phyloP scores from a whole-genome alignment of 768 basidiomycete species.

The Amanita jacksonii region DNA sequence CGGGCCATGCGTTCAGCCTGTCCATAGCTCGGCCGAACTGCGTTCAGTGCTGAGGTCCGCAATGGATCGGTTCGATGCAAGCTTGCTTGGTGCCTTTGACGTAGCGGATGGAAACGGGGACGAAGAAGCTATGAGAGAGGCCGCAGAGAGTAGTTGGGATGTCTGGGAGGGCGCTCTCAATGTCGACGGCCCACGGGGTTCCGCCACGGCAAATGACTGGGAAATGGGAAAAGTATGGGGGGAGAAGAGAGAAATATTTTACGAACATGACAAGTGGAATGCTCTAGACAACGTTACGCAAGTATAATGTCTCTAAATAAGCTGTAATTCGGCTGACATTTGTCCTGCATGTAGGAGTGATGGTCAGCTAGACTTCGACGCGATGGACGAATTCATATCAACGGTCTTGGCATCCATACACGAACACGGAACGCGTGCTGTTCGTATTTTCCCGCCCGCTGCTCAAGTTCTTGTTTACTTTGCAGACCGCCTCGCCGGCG shows the following conservation, averaged over 20 bases:
- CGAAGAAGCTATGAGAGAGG: constrained; percentile 70
- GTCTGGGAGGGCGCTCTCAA: constrained; percentile 45
- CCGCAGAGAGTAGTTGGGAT: constrained; percentile 80
- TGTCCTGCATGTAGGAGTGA: constrained; percentile 29
- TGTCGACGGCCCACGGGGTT: background rate
- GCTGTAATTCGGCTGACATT: constrained; percentile 1
- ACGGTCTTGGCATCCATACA: constrained; percentile 52
- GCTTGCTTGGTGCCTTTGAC: constrained; percentile 82
- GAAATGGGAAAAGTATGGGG: constrained; percentile 94
- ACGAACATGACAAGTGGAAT: constrained; percentile 73
- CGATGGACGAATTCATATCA: constrained; percentile 90
- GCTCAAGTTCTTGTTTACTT: constrained; percentile 75
- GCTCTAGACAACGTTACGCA: constrained; percentile 77
- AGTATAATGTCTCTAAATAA: constrained; percentile 19
- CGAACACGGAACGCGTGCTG: constrained; percentile 73
- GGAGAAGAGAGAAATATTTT: constrained; percentile 92
- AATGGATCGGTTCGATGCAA: constrained; percentile 83
- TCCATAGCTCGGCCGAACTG: constrained; percentile 56
- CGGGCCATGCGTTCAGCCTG: constrained; percentile 59
- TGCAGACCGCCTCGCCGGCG: constrained; percentile 72
- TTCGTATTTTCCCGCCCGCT: constrained; percentile 75
- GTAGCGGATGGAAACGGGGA: constrained; percentile 66
- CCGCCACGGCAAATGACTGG: constrained; percentile 48
- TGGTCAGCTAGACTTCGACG: constrained; percentile 70
- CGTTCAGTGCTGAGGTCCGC: constrained; percentile 61